Conservation (phyloP, 805 yeast genomes). For the Wickerhamomyces xylosicus region DNA sequence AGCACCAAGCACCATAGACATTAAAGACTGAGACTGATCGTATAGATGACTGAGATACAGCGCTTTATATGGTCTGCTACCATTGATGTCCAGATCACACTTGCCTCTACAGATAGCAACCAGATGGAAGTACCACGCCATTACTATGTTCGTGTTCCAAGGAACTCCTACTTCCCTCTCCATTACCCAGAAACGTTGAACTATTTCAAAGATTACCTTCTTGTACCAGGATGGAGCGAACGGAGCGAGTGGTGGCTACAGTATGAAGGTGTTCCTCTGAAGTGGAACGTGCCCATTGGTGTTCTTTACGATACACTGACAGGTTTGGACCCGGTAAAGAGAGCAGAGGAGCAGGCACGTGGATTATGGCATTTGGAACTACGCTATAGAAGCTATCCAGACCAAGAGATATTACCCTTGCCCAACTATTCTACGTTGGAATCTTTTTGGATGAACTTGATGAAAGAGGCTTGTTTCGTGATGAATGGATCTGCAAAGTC, state of each 20-base stretch:
- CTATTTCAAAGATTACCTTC: slow-evolving; percentile 27
- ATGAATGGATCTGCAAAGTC: slow-evolving; percentile 69
- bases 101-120: slow-evolving; percentile 17
- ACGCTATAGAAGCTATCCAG: slow-evolving; percentile 33
- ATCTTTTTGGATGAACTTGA: slow-evolving; percentile 60
- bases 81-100: slow-evolving; percentile 31
- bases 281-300: slow-evolving; percentile 71
- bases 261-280: slow-evolving; percentile 55
- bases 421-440: slow-evolving; percentile 24
- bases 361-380: slow-evolving; percentile 43
- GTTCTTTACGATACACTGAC: slow-evolving; percentile 45
- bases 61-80: too few relatives aligned
- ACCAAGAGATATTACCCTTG: slow-evolving; percentile 31
- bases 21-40: too few relatives aligned
- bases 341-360: slow-evolving; percentile 7
- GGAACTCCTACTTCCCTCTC: slow-evolving; percentile 46
- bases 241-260: slow-evolving; percentile 45
- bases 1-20: too few relatives aligned
- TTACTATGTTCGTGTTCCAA: slow-evolving; percentile 16
- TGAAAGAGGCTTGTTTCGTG: slow-evolving; percentile 75
- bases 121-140: slow-evolving; percentile 9
- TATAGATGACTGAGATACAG: too few relatives aligned
- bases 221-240: slow-evolving; percentile 17
- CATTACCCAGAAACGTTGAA: slow-evolving; percentile 26
- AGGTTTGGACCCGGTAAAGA: slow-evolving; percentile 24